These are phyloP conservation scores for Dalbergia cochinchinensis DNA, from an alignment of 306 rosid species.

Conservation along the genomic window DNA sequence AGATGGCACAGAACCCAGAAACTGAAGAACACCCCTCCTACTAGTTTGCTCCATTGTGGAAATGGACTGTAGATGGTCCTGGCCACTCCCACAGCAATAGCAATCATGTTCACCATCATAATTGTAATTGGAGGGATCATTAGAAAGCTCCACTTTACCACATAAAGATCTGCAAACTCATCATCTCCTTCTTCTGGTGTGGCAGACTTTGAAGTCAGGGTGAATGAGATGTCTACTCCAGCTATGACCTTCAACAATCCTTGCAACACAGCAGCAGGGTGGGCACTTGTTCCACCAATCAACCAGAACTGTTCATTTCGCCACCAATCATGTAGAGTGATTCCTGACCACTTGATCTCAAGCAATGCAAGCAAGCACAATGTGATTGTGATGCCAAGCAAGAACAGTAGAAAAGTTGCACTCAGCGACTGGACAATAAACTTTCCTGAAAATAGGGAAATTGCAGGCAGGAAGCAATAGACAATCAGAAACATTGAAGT, in stretches of 20 bases:
- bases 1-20: constrained; percentile 91
- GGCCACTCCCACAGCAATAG: constrained; percentile 79
- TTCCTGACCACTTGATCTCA: constrained; percentile 89
- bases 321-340: constrained; percentile 91
- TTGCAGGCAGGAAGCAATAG: constrained; percentile 85
- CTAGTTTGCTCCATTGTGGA: constrained; percentile 85
- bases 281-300: constrained; percentile 91
- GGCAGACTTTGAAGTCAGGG: constrained; percentile 77
- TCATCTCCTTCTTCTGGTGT: constrained; percentile 84
- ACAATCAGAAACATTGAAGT: constrained; percentile 80
- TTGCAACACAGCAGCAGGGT: constrained; percentile 85
- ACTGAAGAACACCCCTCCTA: constrained; percentile 90
- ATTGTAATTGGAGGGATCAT: constrained; percentile 91
- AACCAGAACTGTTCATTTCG: constrained; percentile 91
- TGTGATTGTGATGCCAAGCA: constrained; percentile 76
- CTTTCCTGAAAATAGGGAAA: constrained; percentile 82
- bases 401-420: constrained; percentile 69
- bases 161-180: constrained; percentile 80
- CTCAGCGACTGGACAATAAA: constrained; percentile 77
- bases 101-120: constrained; percentile 84
- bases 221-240: constrained; percentile 89
- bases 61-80: constrained; percentile 79
- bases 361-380: constrained; percentile 79
- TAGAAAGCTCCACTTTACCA: constrained; percentile 84
- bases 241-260: constrained; percentile 86